phyloP scores from a whole-genome alignment of 768 basidiomycete genomes.

The Candolleomyces aberdarensis region DNA sequence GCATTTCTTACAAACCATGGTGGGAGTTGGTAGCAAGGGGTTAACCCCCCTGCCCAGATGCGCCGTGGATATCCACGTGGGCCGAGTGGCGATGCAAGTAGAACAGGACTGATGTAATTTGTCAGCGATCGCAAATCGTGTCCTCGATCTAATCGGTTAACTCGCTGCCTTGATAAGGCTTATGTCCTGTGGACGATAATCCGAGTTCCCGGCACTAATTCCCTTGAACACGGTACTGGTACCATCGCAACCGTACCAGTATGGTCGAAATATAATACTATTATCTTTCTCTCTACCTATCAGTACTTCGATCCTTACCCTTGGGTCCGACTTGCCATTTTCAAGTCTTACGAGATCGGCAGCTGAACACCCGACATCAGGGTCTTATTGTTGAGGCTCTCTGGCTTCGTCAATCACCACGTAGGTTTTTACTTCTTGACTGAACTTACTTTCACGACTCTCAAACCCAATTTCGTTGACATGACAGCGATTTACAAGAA shows the following conservation, averaged over 20 bases:
- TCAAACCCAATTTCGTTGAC: constrained; percentile 49
- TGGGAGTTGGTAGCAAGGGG: constrained; percentile 22
- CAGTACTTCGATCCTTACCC: constrained; percentile 22
- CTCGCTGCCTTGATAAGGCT: background rate
- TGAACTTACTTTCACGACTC: constrained; percentile 35
- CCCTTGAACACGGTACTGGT: constrained; percentile 5
- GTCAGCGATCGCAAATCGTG: constrained; percentile 12
- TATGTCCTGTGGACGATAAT: background rate
- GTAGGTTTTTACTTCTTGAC: constrained; percentile 30
- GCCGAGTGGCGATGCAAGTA: constrained; percentile 8
- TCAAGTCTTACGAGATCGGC: constrained; percentile 30
- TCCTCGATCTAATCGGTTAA: constrained; percentile 1
- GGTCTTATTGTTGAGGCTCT: constrained; percentile 51
- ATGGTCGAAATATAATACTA: constrained; percentile 31
- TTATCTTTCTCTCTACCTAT: constrained; percentile 29
- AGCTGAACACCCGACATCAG: constrained; percentile 39
- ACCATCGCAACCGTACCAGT: constrained; percentile 31
- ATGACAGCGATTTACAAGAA: constrained; percentile 47
- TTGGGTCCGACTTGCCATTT: constrained; percentile 37
- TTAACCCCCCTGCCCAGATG: constrained; percentile 8
- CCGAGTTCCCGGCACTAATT: constrained; percentile 7
- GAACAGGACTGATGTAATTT: constrained; percentile 1
- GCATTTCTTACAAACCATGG: constrained; percentile 89
- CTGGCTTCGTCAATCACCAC: constrained; percentile 31
- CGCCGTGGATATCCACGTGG: background rate